Base-by-base conservation (phyloP, 768 basidiomycete genomes). In the Trametes coccinea region DNA sequence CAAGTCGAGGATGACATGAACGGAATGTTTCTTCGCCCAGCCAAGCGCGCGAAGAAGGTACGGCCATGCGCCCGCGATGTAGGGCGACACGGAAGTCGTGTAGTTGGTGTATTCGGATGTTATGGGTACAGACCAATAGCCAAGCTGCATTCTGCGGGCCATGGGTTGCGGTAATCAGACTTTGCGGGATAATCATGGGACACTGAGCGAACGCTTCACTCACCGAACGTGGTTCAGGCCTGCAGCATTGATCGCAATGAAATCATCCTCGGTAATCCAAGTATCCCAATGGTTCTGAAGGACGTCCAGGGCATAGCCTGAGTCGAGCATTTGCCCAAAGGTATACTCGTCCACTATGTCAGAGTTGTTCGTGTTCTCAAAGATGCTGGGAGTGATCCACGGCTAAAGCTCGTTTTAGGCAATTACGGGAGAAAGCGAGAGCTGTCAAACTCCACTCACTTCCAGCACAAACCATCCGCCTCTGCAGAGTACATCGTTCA, bases 371-470 rank as follows among this genome's bases (percentile, higher is more conserved):
- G 84, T 88, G 68, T 77, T 81, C 62, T 85, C 78, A 62, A 90
- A 91, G 10, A 90, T 76, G 66, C 86, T 88, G 1, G 89, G 89
- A 2, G 87, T 90, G 57, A 91, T 90, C 89, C 89, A 90, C 34
- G 88, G 88, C 85, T 89, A 60, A 11, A 14, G 56, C 43, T 43
- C 16, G 16, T 33, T 22, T 29, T n/a, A 41, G 50, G 33, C 34
- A 44, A 34, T 4, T 5, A 5, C 37, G 43, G 6, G 13, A n/a
- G 3, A 13, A 16, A 30, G 30, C 27, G 13, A 11, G 29, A 5
- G 5, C 11, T 8, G 27, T 4, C n/a, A 33, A 46, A n/a, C 29
- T 22, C 8, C 27, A 48, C 73, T 46, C 49, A 82, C 83, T 76
- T 87, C 85, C 2, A 87, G 72, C 14, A 87, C 83, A 60, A 87